A percentile compares a stretch with the other conserved stretches of the same genome.
phyloP scores from a whole-genome alignment of 306 rosid genomes.

The Dryas alaskensis region DNA sequence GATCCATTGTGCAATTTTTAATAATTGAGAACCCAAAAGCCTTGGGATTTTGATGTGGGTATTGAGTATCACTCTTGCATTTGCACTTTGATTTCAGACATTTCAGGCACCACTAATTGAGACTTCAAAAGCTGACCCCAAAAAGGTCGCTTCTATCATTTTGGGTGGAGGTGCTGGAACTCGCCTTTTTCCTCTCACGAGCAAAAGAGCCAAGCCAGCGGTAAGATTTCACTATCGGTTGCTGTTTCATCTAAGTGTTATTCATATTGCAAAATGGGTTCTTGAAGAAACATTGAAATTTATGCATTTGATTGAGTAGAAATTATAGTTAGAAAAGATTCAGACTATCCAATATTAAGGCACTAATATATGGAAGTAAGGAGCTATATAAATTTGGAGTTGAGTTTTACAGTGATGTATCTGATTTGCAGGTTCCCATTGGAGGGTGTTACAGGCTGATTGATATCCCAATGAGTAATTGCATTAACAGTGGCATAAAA shows the following conservation, averaged over 20 bases:
- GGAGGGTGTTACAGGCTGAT: constrained; percentile 93
- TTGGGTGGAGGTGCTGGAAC: constrained; percentile 98
- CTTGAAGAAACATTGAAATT: not conserved
- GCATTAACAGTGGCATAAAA: constrained; percentile 87
- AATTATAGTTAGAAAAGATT: not conserved
- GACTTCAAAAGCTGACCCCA: constrained; percentile 61
- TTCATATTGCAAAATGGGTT: not conserved
- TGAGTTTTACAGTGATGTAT: not conserved
- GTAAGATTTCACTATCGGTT: constrained; percentile 33
- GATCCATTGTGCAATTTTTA: not conserved
- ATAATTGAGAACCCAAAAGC: not conserved
- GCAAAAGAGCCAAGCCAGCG: constrained; percentile 92
- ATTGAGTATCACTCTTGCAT: not conserved
- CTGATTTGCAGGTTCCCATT: constrained; percentile 69
- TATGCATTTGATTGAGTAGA: not conserved
- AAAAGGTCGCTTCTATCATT: constrained; percentile 75
- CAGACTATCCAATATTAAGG: too few species aligned
- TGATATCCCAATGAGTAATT: constrained; percentile 92
- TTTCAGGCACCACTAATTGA: constrained; percentile 45
- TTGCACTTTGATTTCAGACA: constrained; percentile 38
- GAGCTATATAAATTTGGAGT: not conserved
- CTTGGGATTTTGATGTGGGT: not conserved
- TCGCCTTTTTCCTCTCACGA: constrained; percentile 85
- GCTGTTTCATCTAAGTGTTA: constrained; percentile 4
- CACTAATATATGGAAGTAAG: not conserved